Conservation (phyloP, 352 stramenopile genomes). For the Elongisporangium senticosum region DNA sequence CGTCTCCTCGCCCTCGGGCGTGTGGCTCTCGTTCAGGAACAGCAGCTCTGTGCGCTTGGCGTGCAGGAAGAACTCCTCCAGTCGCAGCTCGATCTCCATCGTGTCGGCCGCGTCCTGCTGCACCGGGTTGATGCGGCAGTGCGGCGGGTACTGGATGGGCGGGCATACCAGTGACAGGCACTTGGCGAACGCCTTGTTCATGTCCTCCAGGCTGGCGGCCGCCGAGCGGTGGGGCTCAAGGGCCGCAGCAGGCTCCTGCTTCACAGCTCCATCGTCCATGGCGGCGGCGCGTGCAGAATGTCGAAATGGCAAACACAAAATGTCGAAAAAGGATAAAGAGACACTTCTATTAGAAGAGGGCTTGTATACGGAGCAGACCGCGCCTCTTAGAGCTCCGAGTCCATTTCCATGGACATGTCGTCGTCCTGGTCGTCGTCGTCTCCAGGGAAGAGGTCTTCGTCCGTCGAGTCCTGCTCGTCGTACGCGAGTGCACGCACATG, state of each 20-base stretch:
- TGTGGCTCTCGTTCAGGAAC: constrained; percentile 40
- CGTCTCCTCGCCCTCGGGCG: constrained; percentile 2
- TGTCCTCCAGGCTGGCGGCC: constrained; percentile 42
- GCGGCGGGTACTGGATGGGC: constrained; percentile 77
- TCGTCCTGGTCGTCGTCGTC: constrained; percentile 27
- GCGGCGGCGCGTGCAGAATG: constrained; percentile 4
- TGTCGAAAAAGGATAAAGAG: constrained; percentile 1
- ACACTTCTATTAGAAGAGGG: constrained; percentile 1
- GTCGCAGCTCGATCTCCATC: constrained; percentile 54
- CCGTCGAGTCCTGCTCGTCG: constrained; percentile 18
- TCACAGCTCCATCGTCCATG: constrained; percentile 19
- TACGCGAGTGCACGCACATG: constrained; percentile 20
- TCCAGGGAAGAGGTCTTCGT: constrained; percentile 24
- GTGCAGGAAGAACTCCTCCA: constrained; percentile 76
- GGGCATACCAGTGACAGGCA: constrained; percentile 70
- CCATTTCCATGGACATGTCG: constrained; percentile 37
- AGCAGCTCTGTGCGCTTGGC: constrained; percentile 80
- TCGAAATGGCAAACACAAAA: constrained; percentile 10
- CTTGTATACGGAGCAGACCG: not conserved
- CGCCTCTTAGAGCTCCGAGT: constrained; percentile 5
- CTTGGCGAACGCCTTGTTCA: constrained; percentile 74
- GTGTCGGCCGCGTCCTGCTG: constrained; percentile 75
- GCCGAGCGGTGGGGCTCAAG: constrained; percentile 3
- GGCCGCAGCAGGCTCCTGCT: not conserved
- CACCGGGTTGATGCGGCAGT: constrained; percentile 80